These are phyloP conservation scores for Lentinula guzmanii DNA, from an alignment of 768 basidiomycete genomes.

Conservation along the genomic window DNA sequence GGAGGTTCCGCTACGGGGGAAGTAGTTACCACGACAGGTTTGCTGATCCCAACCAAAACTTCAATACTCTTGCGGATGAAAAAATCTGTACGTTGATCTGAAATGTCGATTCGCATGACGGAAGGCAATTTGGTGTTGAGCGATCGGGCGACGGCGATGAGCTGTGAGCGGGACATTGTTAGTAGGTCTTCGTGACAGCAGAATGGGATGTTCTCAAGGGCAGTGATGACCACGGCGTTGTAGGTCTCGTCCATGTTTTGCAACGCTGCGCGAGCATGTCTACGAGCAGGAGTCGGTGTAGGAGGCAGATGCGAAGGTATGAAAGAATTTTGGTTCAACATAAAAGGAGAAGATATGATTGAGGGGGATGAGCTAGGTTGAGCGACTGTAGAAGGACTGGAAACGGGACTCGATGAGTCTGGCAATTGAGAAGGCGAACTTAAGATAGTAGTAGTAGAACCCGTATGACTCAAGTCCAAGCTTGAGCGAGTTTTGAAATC, in stretches of 20 bases:
- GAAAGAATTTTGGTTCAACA: too few relatives aligned
- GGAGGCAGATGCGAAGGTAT: background rate
- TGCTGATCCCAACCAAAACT: slow-evolving; percentile 50
- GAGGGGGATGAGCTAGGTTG: background rate
- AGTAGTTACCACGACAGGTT: slow-evolving; percentile 2
- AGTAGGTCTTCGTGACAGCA: slow-evolving; percentile 72
- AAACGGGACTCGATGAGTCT: background rate
- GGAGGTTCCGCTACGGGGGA: slow-evolving; percentile 19
- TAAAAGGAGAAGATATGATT: background rate
- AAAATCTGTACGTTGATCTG: slow-evolving; percentile 25
- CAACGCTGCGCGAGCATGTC: slow-evolving; percentile 38
- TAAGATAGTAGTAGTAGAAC: background rate
- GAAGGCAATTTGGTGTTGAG: slow-evolving; percentile 55
- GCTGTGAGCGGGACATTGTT: slow-evolving; percentile 50
- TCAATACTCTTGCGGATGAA: slow-evolving; percentile 54
- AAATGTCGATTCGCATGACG: slow-evolving; percentile 41
- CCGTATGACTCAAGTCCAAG: background rate
- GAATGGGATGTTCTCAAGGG: slow-evolving; percentile 54
- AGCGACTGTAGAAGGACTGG: background rate
- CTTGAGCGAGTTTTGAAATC: background rate
- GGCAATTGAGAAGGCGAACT: background rate
- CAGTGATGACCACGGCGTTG: slow-evolving; percentile 58
- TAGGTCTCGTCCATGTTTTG: slow-evolving; percentile 50
- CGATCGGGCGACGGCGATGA: slow-evolving; percentile 43
- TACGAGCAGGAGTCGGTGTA: background rate